A percentile compares a stretch with the other conserved stretches of the same genome.
These are phyloP conservation scores for Gelatoporia subvermispora DNA, from an alignment of 768 basidiomycete genomes.

Conservation along the genomic window DNA sequence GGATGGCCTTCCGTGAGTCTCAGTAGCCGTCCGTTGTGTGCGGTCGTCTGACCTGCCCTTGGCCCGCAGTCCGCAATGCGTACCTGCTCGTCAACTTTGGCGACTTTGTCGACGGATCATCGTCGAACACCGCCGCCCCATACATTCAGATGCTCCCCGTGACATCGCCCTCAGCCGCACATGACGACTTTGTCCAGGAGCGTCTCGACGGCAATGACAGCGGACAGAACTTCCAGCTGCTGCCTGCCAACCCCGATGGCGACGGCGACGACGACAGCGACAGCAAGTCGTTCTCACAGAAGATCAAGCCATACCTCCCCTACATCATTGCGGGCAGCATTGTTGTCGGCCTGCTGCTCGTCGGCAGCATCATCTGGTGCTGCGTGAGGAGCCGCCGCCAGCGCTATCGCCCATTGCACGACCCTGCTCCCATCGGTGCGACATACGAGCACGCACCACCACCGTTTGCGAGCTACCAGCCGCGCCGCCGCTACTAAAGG, in stretches of 20 bases:
- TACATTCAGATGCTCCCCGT: conserved; percentile 30
- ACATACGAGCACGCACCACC: conserved; percentile 12
- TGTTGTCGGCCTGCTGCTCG: conserved; percentile 16
- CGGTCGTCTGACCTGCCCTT: not conserved
- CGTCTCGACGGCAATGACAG: conserved; percentile 28
- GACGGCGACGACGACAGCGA: conserved; percentile 9
- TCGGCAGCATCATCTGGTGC: conserved; percentile 16
- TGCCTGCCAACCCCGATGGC: conserved; percentile 19
- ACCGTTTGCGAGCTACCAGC: conserved; percentile 19
- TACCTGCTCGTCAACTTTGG: conserved; percentile 34
- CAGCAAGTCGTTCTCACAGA: conserved; percentile 13
- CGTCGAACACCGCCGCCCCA: conserved; percentile 24
- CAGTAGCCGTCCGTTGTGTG: not conserved
- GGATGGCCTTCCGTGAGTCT: conserved; percentile 32
- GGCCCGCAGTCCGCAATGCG: conserved; percentile 30
- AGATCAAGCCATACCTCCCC: conserved; percentile 22
- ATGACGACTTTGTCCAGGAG: conserved; percentile 27
- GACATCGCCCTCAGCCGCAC: conserved; percentile 22
- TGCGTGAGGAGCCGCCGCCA: conserved; percentile 10
- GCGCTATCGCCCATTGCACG: conserved; percentile 21
- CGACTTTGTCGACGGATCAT: conserved; percentile 28
- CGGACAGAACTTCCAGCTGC: conserved; percentile 21
- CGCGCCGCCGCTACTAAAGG: conserved; percentile 15
- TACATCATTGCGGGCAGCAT: conserved; percentile 26
- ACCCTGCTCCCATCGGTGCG: conserved; percentile 22